phyloP scores from a whole-genome alignment of 768 basidiomycete species.

The Cystofilobasidium capitatum region DNA sequence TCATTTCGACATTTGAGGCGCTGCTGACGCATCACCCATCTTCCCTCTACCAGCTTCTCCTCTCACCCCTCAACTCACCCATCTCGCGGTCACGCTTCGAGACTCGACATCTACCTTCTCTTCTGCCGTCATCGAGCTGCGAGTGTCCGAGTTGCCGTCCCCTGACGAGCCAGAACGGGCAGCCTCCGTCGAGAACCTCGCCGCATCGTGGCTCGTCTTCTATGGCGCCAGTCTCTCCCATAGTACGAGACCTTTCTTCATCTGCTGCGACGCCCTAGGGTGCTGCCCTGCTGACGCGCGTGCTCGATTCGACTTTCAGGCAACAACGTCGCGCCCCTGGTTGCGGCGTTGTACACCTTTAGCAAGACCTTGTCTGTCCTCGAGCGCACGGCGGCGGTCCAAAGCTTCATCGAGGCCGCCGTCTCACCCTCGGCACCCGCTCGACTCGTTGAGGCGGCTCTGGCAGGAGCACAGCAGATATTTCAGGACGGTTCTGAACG shows the following conservation, averaged over 20 bases:
- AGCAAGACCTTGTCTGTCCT: conserved; percentile 1
- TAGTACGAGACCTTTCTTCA: not conserved
- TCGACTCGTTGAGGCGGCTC: conserved; percentile 7
- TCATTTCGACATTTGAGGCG: not conserved
- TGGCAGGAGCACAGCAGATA: conserved; percentile 6
- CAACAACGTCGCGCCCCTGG: not conserved
- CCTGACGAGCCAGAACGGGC: not conserved
- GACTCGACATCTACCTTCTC: not conserved
- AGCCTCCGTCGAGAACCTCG: not conserved
- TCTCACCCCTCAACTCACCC: not conserved
- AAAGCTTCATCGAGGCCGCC: conserved; percentile 3
- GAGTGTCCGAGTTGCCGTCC: not conserved
- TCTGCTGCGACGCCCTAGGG: not conserved
- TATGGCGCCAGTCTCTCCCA: not conserved
- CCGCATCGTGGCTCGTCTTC: not conserved
- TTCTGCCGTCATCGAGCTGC: not conserved
- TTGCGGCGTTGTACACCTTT: conserved; percentile 7
- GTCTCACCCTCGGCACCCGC: not conserved
- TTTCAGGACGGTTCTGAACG: conserved; percentile 21
- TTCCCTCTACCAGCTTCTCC: not conserved
- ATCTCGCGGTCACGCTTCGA: not conserved
- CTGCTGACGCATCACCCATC: not conserved
- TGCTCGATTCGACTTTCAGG: too few relatives aligned
- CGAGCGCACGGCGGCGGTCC: conserved; percentile 11
- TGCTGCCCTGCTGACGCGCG: too few relatives aligned